Conservation (phyloP, 140 eudicot genomes). For the Bidens hawaiensis region DNA sequence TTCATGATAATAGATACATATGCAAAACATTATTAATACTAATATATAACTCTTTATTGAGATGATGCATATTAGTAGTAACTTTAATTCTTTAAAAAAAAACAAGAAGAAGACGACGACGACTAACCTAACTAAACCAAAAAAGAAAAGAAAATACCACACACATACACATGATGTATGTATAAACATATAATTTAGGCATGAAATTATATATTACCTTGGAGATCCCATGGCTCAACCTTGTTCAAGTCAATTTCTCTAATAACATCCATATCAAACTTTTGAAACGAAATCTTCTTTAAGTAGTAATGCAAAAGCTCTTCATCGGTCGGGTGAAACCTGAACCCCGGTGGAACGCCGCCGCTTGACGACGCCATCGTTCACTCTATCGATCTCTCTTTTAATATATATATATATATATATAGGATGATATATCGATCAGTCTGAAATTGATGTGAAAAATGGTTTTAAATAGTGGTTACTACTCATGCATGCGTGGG, state of each 20-base stretch:
- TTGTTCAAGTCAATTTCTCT: constrained; percentile 77
- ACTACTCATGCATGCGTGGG: not conserved
- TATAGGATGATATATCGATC: constrained; percentile 8
- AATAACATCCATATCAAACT: constrained; percentile 85
- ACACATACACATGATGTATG: not conserved
- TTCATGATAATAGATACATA: no score
- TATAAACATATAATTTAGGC: not conserved
- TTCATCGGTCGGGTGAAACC: constrained; percentile 91
- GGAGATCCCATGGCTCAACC: constrained; percentile 96
- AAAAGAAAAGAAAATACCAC: not conserved
- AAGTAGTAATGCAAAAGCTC: constrained; percentile 83
- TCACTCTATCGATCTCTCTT: not conserved
- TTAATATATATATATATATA: not conserved
- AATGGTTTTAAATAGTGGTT: constrained; percentile 13
- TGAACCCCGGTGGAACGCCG: constrained; percentile 88
- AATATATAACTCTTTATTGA: no score
- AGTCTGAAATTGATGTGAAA: constrained; percentile 18
- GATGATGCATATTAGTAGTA: not conserved
- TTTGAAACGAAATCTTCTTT: constrained; percentile 81
- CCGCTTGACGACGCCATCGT: constrained; percentile 60
- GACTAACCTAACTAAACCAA: not conserved
- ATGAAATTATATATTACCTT: constrained; percentile 57
- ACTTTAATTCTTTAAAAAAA: no score
- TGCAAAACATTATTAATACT: not conserved
- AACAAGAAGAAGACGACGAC: no score